phyloP scores from a whole-genome alignment of 2,329 filamentous ascomycete genomes.

The Piedraia hortae region DNA sequence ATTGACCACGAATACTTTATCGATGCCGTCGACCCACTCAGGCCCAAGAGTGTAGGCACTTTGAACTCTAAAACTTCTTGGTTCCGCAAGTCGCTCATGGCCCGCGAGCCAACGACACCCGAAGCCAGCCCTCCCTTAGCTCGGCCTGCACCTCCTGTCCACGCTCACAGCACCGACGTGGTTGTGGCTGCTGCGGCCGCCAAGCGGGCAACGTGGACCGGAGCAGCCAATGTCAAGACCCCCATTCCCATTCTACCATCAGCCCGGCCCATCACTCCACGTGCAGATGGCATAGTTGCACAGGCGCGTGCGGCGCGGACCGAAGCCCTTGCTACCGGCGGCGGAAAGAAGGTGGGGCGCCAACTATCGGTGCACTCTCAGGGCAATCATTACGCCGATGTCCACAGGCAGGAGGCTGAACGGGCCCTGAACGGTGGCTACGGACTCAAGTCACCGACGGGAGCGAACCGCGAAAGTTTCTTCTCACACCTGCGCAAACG shows the following conservation, averaged over 20 bases:
- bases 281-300: constrained; percentile 79
- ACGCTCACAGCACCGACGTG: constrained; percentile 18
- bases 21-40: constrained; percentile 72
- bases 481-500: constrained; percentile 92
- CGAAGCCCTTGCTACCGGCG: constrained; percentile 23
- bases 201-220: constrained; percentile 86
- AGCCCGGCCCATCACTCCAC: constrained; percentile 78
- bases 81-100: constrained; percentile 88
- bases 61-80: constrained; percentile 64
- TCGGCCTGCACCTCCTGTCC: constrained; percentile 15
- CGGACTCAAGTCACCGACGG: constrained; percentile 47
- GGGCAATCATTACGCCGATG: constrained; percentile 75
- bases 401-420: constrained; percentile 76
- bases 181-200: constrained; percentile 12
- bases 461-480: constrained; percentile 77
- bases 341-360: constrained; percentile 71
- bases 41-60: constrained; percentile 75
- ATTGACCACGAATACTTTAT: constrained; percentile 81
- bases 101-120: constrained; percentile 37
- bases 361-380: constrained; percentile 80
- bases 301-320: constrained; percentile 44
- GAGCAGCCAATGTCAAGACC: constrained; percentile 40
- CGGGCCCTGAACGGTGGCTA: constrained; percentile 61
- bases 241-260: constrained; percentile 92
- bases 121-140: constrained; percentile 18